Evolutionary conservation across 106 monocot genomes (phyloP), one percentile per base, ranked within the genome.

Genomic region (Allium fistulosum): DNA sequence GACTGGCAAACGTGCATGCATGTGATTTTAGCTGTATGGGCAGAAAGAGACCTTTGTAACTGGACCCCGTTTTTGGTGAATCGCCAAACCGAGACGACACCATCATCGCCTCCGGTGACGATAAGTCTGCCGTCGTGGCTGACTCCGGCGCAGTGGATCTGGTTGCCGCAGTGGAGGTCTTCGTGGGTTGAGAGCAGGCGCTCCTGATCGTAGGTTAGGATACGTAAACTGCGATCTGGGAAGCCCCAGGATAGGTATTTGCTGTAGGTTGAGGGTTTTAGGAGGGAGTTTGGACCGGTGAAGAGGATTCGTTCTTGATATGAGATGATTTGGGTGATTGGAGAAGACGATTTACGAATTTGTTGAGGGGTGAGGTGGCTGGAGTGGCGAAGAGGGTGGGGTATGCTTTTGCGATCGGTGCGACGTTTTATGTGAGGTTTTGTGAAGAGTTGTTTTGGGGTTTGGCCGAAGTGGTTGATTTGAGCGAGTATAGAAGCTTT

Each of bases 381-480:
- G n/a, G 78, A 70, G 65, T 92, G 79, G n/a, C 80, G 82, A 45
- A 97, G 88, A 11, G 92, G 97, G 62, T 92, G 92, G 46, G 73
- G 86, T 9, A 70, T 84, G 18, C 69, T 37, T 55, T 88, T 88
- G 17, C 84, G 73, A 59, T 97, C 86, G 11, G 78, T 62, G 48
- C 82, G 80, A 9, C 97, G 77, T 68, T 86, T 91, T 8, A 75
- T 80, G 63, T 97, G 97, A 17, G 97, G 78, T 48, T 97, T 97
- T 18, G 62, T 76, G 69, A 97, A 97, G 22, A 97, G 75, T 60
- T 97, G 97, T 70, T 97, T 97, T 26, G 97, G 97, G 11, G 97
- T 97, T 59, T 97, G 97, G 48, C 97, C 97, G 66, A 97, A 97
- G 63, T 97, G 97, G 80, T 97, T 97, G 17, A 97, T 97, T 66